Percentiles rank a stretch among this genome's conserved stretches.
Conservation (phyloP, 768 basidiomycete species). For the Tulasnella calospora region DNA sequence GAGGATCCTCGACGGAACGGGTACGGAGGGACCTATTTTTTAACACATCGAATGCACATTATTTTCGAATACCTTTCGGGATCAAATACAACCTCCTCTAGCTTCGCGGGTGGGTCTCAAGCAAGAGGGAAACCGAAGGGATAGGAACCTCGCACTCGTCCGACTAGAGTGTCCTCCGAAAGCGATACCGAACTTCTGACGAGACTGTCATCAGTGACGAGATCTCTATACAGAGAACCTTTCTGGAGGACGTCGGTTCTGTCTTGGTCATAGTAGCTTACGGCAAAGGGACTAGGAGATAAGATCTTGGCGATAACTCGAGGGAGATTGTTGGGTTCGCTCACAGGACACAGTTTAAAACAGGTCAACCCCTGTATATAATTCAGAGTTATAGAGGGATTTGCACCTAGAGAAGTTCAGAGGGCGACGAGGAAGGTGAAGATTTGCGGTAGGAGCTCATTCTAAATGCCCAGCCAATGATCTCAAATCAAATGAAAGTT, state of each 20-base stretch:
- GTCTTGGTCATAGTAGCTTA: not conserved
- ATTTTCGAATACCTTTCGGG: not conserved
- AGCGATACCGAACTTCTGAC: not conserved
- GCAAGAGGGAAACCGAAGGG: too few species aligned
- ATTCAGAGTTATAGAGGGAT: not conserved
- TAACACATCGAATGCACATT: not conserved
- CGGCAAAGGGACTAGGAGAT: not conserved
- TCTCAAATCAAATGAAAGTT: not conserved
- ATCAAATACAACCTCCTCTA: not conserved
- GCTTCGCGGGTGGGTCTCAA: not conserved
- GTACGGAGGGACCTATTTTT: not conserved
- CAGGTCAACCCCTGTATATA: not conserved
- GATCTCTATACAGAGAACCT: not conserved
- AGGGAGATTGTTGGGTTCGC: not conserved
- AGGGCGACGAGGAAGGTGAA: not conserved
- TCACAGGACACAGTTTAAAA: not conserved
- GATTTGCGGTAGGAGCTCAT: not conserved
- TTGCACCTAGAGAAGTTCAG: not conserved
- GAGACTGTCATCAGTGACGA: not conserved
- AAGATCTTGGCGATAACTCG: not conserved
- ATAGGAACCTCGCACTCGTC: not conserved
- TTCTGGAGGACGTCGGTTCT: not conserved
- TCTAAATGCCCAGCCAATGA: not conserved
- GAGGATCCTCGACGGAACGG: not conserved
- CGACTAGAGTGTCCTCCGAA: not conserved